Evolutionary conservation across 2,329 filamentous ascomycete genomes (phyloP).

Genomic region (Leptodontidium sp.): DNA sequence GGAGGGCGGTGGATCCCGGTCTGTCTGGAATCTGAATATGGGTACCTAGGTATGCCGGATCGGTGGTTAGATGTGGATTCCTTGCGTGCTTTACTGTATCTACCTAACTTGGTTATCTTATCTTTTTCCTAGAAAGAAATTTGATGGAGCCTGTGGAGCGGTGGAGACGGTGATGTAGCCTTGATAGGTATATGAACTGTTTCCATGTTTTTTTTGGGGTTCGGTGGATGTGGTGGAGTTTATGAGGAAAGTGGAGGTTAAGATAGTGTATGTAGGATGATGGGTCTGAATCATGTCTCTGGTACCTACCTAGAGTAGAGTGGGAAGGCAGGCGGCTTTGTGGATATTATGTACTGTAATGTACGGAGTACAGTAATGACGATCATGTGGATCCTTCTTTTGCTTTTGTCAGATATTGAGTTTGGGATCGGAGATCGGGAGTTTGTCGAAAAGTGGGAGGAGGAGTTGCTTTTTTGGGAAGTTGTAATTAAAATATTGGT

Average conservation of each 20-base stretch:
- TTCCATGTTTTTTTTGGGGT: too few relatives aligned
- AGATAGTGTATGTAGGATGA: neutral
- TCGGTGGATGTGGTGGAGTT: neutral
- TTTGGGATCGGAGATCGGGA: neutral
- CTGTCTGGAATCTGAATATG: too few relatives aligned
- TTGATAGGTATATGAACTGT: conserved; percentile 5
- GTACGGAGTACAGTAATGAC: neutral
- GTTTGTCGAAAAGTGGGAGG: too few relatives aligned
- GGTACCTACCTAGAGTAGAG: neutral
- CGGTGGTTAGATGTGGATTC: too few relatives aligned
- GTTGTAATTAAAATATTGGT: too few relatives aligned
- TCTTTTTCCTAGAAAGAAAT: neutral
- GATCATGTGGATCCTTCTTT: neutral
- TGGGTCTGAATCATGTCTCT: neutral
- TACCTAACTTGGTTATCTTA: neutral
- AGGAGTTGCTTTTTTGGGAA: too few relatives aligned
- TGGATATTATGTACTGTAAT: neutral
- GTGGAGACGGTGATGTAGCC: neutral
- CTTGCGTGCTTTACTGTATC: too few relatives aligned
- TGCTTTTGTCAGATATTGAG: neutral
- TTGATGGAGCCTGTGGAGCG: neutral
- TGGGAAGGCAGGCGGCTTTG: too few relatives aligned
- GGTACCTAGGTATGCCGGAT: too few relatives aligned
- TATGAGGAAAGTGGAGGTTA: too few relatives aligned
- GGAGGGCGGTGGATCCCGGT: neutral